A percentile compares a stretch with the other conserved stretches of the same genome.
phyloP scores from a whole-genome alignment of 2,329 filamentous ascomycete species.

The Ophiocordyceps sinensis region DNA sequence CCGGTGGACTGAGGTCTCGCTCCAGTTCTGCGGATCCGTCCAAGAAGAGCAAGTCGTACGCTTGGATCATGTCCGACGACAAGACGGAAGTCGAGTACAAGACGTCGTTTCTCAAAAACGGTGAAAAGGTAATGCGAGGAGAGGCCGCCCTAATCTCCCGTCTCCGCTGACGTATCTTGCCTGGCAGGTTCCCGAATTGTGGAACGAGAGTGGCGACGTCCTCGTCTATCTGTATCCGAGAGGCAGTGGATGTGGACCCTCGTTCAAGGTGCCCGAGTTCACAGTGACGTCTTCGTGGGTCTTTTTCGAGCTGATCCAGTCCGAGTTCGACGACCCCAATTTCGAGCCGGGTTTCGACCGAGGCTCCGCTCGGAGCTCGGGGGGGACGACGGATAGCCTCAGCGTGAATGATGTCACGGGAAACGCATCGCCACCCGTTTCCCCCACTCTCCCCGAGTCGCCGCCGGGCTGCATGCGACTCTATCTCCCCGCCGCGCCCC shows the following conservation, averaged over 20 bases:
- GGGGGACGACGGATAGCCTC: slow-evolving; percentile 30
- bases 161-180: background rate
- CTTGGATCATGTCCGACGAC: slow-evolving; percentile 43
- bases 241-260: slow-evolving; percentile 34
- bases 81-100: slow-evolving; percentile 40
- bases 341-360: slow-evolving; percentile 12
- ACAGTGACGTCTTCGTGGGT: slow-evolving; percentile 38
- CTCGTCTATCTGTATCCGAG: slow-evolving; percentile 42
- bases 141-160: background rate
- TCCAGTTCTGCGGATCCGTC: slow-evolving; percentile 29
- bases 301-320: slow-evolving; percentile 37
- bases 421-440: slow-evolving; percentile 20
- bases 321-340: slow-evolving; percentile 22
- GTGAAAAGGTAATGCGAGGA: slow-evolving; percentile 32
- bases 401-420: slow-evolving; percentile 34
- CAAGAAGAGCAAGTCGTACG: slow-evolving; percentile 12
- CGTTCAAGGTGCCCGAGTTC: slow-evolving; percentile 44
- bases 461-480: slow-evolving; percentile 29
- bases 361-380: slow-evolving; percentile 28
- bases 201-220: slow-evolving; percentile 46
- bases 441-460: slow-evolving; percentile 20
- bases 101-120: slow-evolving; percentile 31
- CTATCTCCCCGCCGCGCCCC: slow-evolving; percentile 35
- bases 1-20: slow-evolving; percentile 32
- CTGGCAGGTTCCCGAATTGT: slow-evolving; percentile 46